Percentiles rank a stretch among this genome's conserved stretches.
phyloP scores from a whole-genome alignment of 257 asterid species.

The Solanum acaule region DNA sequence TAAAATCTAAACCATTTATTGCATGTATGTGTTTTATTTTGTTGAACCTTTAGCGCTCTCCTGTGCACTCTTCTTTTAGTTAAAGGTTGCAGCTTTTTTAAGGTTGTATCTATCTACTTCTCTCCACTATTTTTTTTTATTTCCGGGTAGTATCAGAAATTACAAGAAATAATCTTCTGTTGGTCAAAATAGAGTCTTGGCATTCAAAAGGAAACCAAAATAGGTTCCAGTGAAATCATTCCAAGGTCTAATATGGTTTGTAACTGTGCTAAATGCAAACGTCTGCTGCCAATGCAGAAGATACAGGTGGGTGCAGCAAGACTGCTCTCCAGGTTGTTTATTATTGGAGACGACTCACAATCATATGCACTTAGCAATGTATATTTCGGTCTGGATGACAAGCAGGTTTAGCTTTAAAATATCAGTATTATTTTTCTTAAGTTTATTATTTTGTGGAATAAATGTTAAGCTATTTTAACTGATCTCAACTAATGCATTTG shows the following conservation, averaged over 20 bases:
- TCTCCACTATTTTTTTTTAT: neutral
- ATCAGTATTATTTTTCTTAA: conserved; percentile 2
- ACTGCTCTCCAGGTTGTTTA: conserved; percentile 59
- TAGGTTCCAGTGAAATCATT: neutral
- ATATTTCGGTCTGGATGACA: conserved; percentile 72
- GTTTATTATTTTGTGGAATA: neutral
- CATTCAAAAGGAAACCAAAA: neutral
- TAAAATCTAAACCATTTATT: neutral
- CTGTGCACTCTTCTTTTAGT: neutral
- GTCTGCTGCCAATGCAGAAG: conserved; percentile 35
- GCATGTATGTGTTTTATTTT: neutral
- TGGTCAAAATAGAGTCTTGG: neutral
- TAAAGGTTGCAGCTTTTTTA: neutral
- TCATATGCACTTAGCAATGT: conserved; percentile 39
- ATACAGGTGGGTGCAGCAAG: conserved; percentile 70
- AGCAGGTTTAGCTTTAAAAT: conserved; percentile 46
- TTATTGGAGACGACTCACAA: conserved; percentile 37
- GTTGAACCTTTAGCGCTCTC: neutral
- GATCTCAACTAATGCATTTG: conserved; percentile 15
- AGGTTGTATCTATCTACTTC: neutral
- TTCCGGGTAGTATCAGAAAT: neutral
- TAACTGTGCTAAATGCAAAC: neutral
- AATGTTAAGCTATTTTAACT: conserved; percentile 3
- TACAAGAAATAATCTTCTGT: neutral
- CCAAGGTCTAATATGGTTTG: neutral